Evolutionary conservation across 768 basidiomycete genomes (phyloP).

Genomic region (Baorangia bicolor): DNA sequence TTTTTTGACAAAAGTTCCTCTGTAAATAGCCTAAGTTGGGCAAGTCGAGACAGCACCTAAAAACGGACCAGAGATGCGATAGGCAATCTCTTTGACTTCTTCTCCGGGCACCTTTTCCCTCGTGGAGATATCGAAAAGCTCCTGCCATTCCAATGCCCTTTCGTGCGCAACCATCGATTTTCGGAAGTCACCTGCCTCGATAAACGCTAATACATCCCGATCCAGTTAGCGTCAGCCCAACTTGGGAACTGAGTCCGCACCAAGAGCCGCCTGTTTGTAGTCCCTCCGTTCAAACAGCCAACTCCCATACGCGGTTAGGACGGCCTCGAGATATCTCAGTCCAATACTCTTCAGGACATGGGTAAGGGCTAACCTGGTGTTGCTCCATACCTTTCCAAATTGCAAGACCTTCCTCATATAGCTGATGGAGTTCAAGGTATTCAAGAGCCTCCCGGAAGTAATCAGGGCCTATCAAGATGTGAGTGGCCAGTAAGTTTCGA

Average conservation of each 20-base stretch:
- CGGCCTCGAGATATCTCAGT: conserved; percentile 43
- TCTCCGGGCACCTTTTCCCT: conserved; percentile 49
- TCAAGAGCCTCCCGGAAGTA: conserved; percentile 76
- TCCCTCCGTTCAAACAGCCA: conserved; percentile 86
- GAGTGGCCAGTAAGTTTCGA: neutral
- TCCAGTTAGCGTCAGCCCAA: conserved; percentile 2
- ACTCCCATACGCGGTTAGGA: conserved; percentile 77
- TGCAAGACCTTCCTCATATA: conserved; percentile 71
- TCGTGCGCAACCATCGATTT: conserved; percentile 91
- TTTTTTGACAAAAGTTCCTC: conserved; percentile 84
- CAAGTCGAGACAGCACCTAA: neutral
- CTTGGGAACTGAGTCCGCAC: conserved; percentile 39
- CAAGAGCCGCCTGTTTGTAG: conserved; percentile 78
- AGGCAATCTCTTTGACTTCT: conserved; percentile 62
- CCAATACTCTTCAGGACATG: neutral
- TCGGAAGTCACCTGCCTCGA: conserved; percentile 55
- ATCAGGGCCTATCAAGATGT: conserved; percentile 48
- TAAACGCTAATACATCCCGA: conserved; percentile 55
- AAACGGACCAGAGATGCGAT: conserved; percentile 74
- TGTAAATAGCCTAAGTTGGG: conserved; percentile 31
- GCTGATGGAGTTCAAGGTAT: conserved; percentile 75
- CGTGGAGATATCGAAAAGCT: conserved; percentile 79
- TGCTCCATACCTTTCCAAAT: conserved; percentile 71
- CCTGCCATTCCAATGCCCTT: conserved; percentile 86
- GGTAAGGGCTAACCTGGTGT: conserved; percentile 49